Conservation (phyloP, 164 flowering plant genomes). For the Litsea cubeba region DNA sequence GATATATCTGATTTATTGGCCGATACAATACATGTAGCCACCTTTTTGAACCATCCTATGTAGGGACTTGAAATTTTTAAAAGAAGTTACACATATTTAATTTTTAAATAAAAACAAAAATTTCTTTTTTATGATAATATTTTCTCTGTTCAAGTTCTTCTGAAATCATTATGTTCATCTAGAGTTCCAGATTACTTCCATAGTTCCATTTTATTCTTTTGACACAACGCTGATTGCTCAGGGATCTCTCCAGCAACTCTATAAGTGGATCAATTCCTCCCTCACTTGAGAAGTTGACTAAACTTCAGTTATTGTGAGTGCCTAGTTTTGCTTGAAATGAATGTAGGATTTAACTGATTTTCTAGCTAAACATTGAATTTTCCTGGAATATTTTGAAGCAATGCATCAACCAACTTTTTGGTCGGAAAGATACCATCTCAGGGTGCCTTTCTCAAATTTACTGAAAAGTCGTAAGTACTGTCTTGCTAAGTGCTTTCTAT, state of each 20-base stretch:
- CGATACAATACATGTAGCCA: no score
- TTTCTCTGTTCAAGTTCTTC: no score
- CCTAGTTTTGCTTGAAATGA: neutral
- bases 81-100: no score
- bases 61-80: no score
- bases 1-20: no score
- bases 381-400: slow-evolving; percentile 44
- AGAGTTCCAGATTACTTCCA: no score
- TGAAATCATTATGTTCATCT: no score
- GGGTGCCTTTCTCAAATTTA: slow-evolving; percentile 58
- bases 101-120: no score
- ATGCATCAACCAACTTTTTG: slow-evolving; percentile 81
- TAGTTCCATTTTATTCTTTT: neutral
- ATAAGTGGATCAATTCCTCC: slow-evolving; percentile 79
- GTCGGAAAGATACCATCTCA: slow-evolving; percentile 76
- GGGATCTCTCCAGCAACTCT: slow-evolving; percentile 91
- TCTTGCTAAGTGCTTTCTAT: neutral
- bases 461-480: slow-evolving; percentile 65
- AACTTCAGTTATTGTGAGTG: slow-evolving; percentile 66
- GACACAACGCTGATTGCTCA: slow-evolving; percentile 20
- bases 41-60: no score
- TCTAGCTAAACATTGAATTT: slow-evolving; percentile 6
- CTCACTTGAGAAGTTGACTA: slow-evolving; percentile 65
- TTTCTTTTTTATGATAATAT: no score
- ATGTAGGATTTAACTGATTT: neutral